Evolutionary conservation across 495 filamentous ascomycete genomes (phyloP), one percentile per base, ranked within the genome.

Genomic region (Penicillium lagena): DNA sequence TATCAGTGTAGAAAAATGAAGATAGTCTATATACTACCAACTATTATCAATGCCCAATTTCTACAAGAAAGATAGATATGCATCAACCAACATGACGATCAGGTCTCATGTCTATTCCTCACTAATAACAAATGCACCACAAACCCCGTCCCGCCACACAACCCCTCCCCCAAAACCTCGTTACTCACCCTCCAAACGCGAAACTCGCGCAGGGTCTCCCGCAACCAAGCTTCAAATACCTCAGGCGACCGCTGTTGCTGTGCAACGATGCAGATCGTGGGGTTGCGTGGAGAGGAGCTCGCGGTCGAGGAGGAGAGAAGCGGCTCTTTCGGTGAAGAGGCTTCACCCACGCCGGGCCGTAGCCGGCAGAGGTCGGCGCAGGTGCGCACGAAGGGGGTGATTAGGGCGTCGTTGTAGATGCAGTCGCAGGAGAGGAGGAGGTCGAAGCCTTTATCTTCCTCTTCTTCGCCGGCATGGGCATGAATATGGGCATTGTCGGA

Each of bases 371-470:
- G 70, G 45, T 91, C 86, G n/a, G 74, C 78, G 64, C 90, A 96
- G 1, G 89, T 86, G 39, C 81, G 71, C n/a, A 95, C 85, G 13
- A 96, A 79, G 1, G 89, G 87, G 30, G 79, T 68, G 12, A 96
- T 80, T 4, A 98, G 76, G 6, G 82, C 74, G 50, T 95, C 88
- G 59, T 91, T 90, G 67, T 93, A 95, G 60, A 96, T 83, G 54
- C 88, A 94, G 58, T 94, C 89, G 63, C 87, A 94, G 6, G 90
- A 88, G 13, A 90, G 60, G 4, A 95, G 72, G 2, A 76, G 67
- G 47, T 89, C 83, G 44, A 72, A 65, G 15, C 64, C 66, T 10
- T 40, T 42, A 45, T 71, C 68, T 15, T 60, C 50, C 12, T 52
- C 50, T 14, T 49, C 46, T 4, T 36, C 6, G 22, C 4, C 47